Percentiles rank a stretch among this genome's conserved stretches.
Evolutionary conservation across 2,329 filamentous ascomycete species (phyloP).

Genomic region (Coniochaeta sp.): DNA sequence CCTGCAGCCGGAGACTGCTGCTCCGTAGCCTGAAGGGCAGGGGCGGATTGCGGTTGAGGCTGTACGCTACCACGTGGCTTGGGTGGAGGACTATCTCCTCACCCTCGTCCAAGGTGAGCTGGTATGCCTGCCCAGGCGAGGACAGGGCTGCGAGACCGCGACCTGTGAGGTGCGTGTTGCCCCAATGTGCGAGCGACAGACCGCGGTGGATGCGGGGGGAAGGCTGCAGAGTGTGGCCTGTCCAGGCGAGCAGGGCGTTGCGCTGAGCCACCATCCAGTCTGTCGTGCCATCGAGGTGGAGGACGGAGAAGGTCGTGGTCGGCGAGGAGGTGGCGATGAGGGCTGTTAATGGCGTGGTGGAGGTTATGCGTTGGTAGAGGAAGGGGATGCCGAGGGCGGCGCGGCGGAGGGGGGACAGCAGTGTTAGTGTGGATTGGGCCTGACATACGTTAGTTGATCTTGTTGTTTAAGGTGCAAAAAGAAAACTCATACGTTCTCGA

Average conservation of each 20-base stretch:
- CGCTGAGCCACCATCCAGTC: conserved; percentile 93
- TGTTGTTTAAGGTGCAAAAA: background rate
- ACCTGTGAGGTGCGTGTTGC: conserved; percentile 80
- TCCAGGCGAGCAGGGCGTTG: conserved; percentile 90
- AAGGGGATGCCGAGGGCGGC: conserved; percentile 83
- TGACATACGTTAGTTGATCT: conserved; percentile 23
- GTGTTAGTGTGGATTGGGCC: conserved; percentile 81
- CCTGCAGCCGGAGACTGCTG: conserved; percentile 68
- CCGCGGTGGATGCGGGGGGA: conserved; percentile 67
- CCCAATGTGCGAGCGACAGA: conserved; percentile 81
- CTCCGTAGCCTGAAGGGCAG: conserved; percentile 79
- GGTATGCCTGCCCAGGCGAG: conserved; percentile 83
- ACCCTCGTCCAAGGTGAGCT: conserved; percentile 69
- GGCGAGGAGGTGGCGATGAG: conserved; percentile 83
- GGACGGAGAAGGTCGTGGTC: conserved; percentile 75
- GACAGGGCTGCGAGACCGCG: conserved; percentile 78
- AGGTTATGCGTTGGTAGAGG: conserved; percentile 85
- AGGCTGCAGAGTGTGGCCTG: conserved; percentile 74
- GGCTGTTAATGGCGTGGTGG: conserved; percentile 79
- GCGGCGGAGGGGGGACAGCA: conserved; percentile 77
- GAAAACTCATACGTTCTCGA: conserved; percentile 64
- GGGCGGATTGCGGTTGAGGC: conserved; percentile 64
- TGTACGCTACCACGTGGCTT: conserved; percentile 86
- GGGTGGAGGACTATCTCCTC: conserved; percentile 92
- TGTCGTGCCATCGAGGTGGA: conserved; percentile 85